Evolutionary conservation across 192 early-diverging fungal species (phyloP), one percentile per base, ranked within the genome.

Genomic region (Backusella tarrabulga): DNA sequence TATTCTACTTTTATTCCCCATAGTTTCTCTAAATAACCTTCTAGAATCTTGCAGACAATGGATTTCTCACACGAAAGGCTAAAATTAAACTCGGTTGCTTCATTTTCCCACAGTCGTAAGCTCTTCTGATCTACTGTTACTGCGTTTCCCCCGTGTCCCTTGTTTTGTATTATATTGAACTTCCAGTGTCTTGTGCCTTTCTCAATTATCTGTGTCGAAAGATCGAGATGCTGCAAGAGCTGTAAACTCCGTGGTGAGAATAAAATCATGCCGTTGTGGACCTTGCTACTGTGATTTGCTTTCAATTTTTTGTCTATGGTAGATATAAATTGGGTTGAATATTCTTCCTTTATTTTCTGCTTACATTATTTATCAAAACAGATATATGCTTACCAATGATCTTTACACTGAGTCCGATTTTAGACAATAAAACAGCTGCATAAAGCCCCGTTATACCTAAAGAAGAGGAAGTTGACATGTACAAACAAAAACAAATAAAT

Each of bases 21-120:
- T 36, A 44, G 29, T n/a, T 73, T 35, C 0, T 66, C 32, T 35
- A 79, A 34, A 8, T 73, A 42, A 14, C 40, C 42, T 29, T 79
- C 42, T n/a, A 79, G 63, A 34, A 74, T 73, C 0, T 68, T 42
- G 41, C 72, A 74, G 2, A 79, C 29, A 19, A 73, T 73, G 1
- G 56, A 46, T 32, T 42, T 54, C 23, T 79, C 72, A 54, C 60
- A 69, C 29, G 77, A 79, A 3, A 79, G 34, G 42, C 66, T 38
- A 19, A 36, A 79, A 44, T 69, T 74, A 34, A 67, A 79, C 35
- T 79, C 77, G 34, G 77, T 79, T 19, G 72, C 21, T 23, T 73
- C 40, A 56, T 79, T 79, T 11, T 79, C 72, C 77, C 77, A 79
- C 32, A 79, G n/a, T 26, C 66, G 23, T 41, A 60, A 42, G 68